Evolutionary conservation across 495 filamentous ascomycete genomes (phyloP), one percentile per base, ranked within the genome.

Genomic region (Arthonia radiata): DNA sequence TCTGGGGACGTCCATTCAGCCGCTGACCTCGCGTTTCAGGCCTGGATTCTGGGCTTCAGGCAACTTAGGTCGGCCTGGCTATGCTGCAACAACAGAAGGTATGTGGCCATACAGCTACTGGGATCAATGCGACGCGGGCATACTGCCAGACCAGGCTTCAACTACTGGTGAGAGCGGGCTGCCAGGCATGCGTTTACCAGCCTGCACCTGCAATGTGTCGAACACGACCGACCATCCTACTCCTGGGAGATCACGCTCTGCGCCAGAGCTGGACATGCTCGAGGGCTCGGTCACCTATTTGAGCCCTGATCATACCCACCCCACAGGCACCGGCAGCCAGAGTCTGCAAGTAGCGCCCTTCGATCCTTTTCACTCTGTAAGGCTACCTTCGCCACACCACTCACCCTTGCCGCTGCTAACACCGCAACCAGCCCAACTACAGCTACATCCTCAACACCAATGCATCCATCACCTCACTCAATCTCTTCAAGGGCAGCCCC

Each of bases 21-120:
- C n/a, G n/a, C n/a, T n/a, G n/a, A 56, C 61, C 15, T 50, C 64
- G 15, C 71, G 74, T 12, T 71, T 78, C 44, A 80, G 74, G 74
- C 73, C 73, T 29, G 74, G 73, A 37, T 75, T 77, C 46, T 81
- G 74, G 74, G 59, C 73, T 0, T 74, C 75, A 70, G 71, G 71
- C 0, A 77, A 77, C 32, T 53, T 77, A 3, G 71, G 61, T 23
- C 59, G 71, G 29, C 66, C 71, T 17, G 71, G 71, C 5, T 71
- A 73, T 46, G 61, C 64, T 15, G 59, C 67, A 8, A 69, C 64
- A 0, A 74, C 70, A 2, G 71, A 77, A 31, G 71, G 71, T n/a
- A 49, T 73, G 40, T 77, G 71, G 74, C 74, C 74, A 2, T 80
- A 77, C 48, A 75, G 68, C 37, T 80, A 81, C 40, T 48, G 65